phyloP scores from a whole-genome alignment of 2,329 filamentous ascomycete genomes.

The Aspergillus spinulosporus region DNA sequence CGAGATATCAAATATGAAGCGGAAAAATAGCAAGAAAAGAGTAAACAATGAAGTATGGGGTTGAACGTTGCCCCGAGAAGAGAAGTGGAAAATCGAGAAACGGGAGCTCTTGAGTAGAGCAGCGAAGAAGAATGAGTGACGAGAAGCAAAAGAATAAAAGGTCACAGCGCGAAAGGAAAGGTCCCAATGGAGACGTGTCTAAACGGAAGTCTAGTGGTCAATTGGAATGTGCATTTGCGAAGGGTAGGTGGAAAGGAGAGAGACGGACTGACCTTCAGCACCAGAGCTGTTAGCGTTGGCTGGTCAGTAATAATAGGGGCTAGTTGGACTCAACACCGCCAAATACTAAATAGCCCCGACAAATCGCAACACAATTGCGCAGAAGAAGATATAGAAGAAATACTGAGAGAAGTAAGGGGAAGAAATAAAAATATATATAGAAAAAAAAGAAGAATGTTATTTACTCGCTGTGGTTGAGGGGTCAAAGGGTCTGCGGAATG shows the following conservation, averaged over 20 bases:
- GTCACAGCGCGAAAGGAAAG: conserved; percentile 26
- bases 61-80: conserved; percentile 22
- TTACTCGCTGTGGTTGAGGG: not conserved
- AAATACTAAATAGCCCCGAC: conserved; percentile 4
- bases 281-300: conserved; percentile 20
- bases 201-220: conserved; percentile 27
- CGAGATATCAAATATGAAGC: conserved; percentile 17
- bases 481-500: conserved; percentile 7
- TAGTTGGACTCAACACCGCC: conserved; percentile 10
- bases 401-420: not conserved
- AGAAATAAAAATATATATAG: not conserved
- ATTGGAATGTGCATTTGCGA: conserved; percentile 38
- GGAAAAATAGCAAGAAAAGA: conserved; percentile 17
- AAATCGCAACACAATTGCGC: conserved; percentile 5
- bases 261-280: conserved; percentile 19
- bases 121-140: conserved; percentile 20
- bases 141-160: conserved; percentile 21
- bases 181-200: conserved; percentile 34
- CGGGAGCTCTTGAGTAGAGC: conserved; percentile 17
- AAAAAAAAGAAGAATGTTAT: conserved; percentile 12
- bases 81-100: conserved; percentile 21
- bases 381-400: not conserved
- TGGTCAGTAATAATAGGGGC: conserved; percentile 18
- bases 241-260: conserved; percentile 25
- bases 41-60: conserved; percentile 15